Evolutionary conservation across 257 asterid genomes (phyloP).

Genomic region (Primulina tabacum): DNA sequence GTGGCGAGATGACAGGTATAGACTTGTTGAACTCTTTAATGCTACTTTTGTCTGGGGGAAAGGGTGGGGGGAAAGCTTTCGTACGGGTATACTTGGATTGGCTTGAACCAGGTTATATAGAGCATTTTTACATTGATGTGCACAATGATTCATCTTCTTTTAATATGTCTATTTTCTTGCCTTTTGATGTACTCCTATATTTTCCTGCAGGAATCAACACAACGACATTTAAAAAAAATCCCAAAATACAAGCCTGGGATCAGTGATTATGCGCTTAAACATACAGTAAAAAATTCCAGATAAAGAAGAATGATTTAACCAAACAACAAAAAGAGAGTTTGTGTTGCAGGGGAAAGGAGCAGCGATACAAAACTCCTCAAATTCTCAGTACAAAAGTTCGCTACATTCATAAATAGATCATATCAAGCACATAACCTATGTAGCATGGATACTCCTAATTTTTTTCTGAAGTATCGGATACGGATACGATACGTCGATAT

Average conservation of each 20-base stretch:
- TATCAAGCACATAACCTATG: no score
- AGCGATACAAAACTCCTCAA: not conserved
- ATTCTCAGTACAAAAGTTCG: not conserved
- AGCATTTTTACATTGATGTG: slow-evolving; percentile 39
- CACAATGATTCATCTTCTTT: slow-evolving; percentile 41
- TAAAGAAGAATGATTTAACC: slow-evolving; percentile 2
- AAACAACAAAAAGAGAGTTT: not conserved
- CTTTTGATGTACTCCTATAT: not conserved
- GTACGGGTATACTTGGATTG: slow-evolving; percentile 29
- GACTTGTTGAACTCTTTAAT: slow-evolving; percentile 11
- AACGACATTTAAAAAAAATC: not conserved
- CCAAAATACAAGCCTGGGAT: slow-evolving; percentile 1
- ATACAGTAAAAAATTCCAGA: not conserved
- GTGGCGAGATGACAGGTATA: slow-evolving; percentile 33
- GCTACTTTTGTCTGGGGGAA: slow-evolving; percentile 26
- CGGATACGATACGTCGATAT: no score
- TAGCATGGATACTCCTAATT: no score
- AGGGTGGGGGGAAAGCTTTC: slow-evolving; percentile 35
- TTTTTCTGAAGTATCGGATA: no score
- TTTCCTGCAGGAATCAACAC: slow-evolving; percentile 1
- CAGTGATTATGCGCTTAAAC: not conserved
- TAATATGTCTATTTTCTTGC: slow-evolving; percentile 12
- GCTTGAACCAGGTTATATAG: slow-evolving; percentile 37
- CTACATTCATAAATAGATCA: not conserved
- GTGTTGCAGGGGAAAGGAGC: not conserved